Evolutionary conservation across 345 rosid species (phyloP).

Genomic region (Boechera divaricarpa): DNA sequence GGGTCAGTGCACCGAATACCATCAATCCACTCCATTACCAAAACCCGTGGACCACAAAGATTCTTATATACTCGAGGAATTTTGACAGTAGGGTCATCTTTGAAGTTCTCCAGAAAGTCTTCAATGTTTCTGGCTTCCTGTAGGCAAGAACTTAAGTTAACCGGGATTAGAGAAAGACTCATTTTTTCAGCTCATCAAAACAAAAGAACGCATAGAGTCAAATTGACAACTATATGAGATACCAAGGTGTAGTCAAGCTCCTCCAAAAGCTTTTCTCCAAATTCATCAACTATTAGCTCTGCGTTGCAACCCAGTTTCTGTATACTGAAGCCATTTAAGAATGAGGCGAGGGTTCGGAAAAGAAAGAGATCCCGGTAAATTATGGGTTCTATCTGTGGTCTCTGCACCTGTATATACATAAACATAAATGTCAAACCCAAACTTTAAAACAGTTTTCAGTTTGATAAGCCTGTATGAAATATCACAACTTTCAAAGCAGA

Average conservation of each 20-base stretch:
- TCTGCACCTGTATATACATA: slow-evolving; percentile 70
- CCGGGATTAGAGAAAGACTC: slow-evolving; percentile 15
- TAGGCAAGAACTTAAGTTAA: slow-evolving; percentile 29
- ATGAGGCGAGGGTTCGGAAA: slow-evolving; percentile 92
- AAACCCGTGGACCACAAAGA: slow-evolving; percentile 89
- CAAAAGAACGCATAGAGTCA: slow-evolving; percentile 14
- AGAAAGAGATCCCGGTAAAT: slow-evolving; percentile 95
- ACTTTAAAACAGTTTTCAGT: not conserved
- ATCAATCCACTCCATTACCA: slow-evolving; percentile 99
- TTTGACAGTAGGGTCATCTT: slow-evolving; percentile 92
- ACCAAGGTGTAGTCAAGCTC: slow-evolving; percentile 99
- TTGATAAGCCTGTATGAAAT: not conserved
- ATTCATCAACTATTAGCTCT: slow-evolving; percentile 95
- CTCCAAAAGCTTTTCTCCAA: slow-evolving; percentile 97
- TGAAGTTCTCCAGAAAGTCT: slow-evolving; percentile 93
- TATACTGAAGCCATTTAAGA: slow-evolving; percentile 85
- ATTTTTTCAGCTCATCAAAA: slow-evolving; percentile 14
- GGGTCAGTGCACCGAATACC: slow-evolving; percentile 98
- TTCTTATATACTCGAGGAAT: slow-evolving; percentile 86
- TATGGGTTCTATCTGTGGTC: slow-evolving; percentile 93
- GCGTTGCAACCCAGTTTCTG: slow-evolving; percentile 96
- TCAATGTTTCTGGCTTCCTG: slow-evolving; percentile 98
- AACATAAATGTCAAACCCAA: slow-evolving; percentile 1
- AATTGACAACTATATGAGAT: slow-evolving; percentile 38
- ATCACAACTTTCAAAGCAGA: slow-evolving; percentile 26